phyloP scores from a whole-genome alignment of 2,329 filamentous ascomycete genomes.

The Fusarium euwallaceae region DNA sequence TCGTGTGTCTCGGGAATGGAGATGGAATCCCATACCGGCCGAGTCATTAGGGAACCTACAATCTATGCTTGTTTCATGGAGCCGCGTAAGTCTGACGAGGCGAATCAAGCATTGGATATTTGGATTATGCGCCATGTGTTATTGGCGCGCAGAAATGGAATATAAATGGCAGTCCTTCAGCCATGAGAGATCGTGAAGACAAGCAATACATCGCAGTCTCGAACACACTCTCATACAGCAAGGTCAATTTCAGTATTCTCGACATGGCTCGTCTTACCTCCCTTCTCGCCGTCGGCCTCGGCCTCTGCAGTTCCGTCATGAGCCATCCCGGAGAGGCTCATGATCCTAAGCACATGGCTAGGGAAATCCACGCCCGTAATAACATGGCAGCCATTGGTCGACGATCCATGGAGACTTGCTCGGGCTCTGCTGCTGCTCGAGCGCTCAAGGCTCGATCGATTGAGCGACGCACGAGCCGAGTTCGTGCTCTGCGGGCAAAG shows the following conservation, averaged over 20 bases:
- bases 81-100: neutral
- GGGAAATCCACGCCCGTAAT: neutral
- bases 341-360: neutral
- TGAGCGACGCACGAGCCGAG: neutral
- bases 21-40: neutral
- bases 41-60: neutral
- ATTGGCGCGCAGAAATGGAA: neutral
- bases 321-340: constrained; percentile 1
- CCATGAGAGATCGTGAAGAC: neutral
- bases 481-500: neutral
- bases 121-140: neutral
- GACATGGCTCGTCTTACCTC: neutral
- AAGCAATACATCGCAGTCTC: neutral
- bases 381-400: neutral
- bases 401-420: neutral
- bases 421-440: neutral
- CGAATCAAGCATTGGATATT: neutral
- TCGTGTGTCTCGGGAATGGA: neutral
- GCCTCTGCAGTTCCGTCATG: neutral
- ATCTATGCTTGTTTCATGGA: neutral
- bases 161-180: neutral
- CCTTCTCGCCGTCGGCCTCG: neutral
- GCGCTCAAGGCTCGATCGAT: neutral
- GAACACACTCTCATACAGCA: neutral
- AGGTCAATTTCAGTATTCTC: neutral